Conservation (phyloP, 2,329 filamentous ascomycete genomes). For the Ophiostoma angusticollis region DNA sequence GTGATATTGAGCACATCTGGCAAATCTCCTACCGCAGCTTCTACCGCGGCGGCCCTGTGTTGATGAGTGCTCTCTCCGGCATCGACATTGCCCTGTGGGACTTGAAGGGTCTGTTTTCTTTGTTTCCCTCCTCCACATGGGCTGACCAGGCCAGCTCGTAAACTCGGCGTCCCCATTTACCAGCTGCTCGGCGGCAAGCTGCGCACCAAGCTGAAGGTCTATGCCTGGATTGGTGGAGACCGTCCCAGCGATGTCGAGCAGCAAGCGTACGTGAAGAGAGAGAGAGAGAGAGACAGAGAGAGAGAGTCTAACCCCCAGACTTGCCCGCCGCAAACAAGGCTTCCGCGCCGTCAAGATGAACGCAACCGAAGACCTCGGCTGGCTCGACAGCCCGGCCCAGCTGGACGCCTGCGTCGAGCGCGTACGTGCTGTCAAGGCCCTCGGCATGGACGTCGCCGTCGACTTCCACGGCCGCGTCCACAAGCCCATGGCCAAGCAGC, state of each 20-base stretch:
- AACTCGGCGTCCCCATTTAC: slow-evolving; percentile 42
- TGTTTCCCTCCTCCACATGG: neutral
- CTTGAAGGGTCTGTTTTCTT: slow-evolving; percentile 34
- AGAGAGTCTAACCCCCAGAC: no score
- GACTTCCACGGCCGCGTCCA: slow-evolving; percentile 60
- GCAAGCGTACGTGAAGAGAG: slow-evolving; percentile 37
- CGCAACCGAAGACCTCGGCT: slow-evolving; percentile 53
- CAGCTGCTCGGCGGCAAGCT: slow-evolving; percentile 56
- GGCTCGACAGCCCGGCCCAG: slow-evolving; percentile 49
- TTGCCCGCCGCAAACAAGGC: slow-evolving; percentile 40
- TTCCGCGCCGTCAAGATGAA: slow-evolving; percentile 56
- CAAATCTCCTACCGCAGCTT: slow-evolving; percentile 53
- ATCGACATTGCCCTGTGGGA: slow-evolving; percentile 63
- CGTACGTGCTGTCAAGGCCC: slow-evolving; percentile 46
- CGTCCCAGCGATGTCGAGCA: slow-evolving; percentile 47
- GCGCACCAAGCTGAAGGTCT: slow-evolving; percentile 49
- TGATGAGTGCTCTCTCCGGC: slow-evolving; percentile 59
- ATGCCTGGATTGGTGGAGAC: slow-evolving; percentile 59
- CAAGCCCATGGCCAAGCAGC: slow-evolving; percentile 58
- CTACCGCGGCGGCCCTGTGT: slow-evolving; percentile 57
- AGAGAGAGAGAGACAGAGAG: no score
- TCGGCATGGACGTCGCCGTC: slow-evolving; percentile 53
- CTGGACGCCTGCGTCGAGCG: slow-evolving; percentile 47
- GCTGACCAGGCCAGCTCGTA: no score
- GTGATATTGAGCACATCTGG: slow-evolving; percentile 61